Conservation (phyloP, 2,329 filamentous ascomycete genomes). For the Coleophoma crateriformis region DNA sequence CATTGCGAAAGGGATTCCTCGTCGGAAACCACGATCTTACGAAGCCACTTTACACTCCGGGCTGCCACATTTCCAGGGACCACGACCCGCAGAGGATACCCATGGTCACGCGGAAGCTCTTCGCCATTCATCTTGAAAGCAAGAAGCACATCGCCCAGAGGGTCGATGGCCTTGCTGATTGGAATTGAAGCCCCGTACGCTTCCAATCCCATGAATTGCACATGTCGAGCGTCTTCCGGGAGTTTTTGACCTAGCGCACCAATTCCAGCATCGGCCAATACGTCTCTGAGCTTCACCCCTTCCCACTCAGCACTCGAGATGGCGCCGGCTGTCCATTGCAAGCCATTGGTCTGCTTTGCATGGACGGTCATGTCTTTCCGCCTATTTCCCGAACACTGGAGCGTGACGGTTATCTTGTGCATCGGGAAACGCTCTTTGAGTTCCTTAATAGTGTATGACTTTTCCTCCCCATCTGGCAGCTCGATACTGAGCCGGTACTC, state of each 20-base stretch:
- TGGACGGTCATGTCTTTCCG: constrained; percentile 47
- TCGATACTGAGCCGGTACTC: constrained; percentile 33
- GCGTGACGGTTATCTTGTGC: constrained; percentile 40
- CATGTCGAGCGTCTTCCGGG: constrained; percentile 10
- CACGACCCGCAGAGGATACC: constrained; percentile 35
- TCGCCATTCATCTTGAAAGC: constrained; percentile 41
- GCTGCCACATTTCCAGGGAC: constrained; percentile 39
- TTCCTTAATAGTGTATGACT: constrained; percentile 35
- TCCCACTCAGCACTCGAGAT: constrained; percentile 46
- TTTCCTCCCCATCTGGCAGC: constrained; percentile 31
- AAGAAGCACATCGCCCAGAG: constrained; percentile 40
- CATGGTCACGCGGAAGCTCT: constrained; percentile 37
- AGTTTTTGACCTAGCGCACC: constrained; percentile 8
- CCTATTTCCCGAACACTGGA: constrained; percentile 45
- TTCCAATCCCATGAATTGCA: constrained; percentile 12
- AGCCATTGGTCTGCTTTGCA: constrained; percentile 37
- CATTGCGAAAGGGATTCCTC: constrained; percentile 38
- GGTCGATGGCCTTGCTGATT: constrained; percentile 41
- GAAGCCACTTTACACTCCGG: constrained; percentile 41
- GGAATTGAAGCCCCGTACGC: constrained; percentile 29
- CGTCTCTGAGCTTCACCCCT: constrained; percentile 37
- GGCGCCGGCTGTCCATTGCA: constrained; percentile 39
- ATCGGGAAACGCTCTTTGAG: constrained; percentile 34
- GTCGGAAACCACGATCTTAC: constrained; percentile 33
- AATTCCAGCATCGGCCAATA: constrained; percentile 36